Percentiles rank a stretch among this genome's conserved stretches.
These are phyloP conservation scores for Xerocomus brunneocitrinus DNA, from an alignment of 768 basidiomycete genomes.

Conservation along the genomic window DNA sequence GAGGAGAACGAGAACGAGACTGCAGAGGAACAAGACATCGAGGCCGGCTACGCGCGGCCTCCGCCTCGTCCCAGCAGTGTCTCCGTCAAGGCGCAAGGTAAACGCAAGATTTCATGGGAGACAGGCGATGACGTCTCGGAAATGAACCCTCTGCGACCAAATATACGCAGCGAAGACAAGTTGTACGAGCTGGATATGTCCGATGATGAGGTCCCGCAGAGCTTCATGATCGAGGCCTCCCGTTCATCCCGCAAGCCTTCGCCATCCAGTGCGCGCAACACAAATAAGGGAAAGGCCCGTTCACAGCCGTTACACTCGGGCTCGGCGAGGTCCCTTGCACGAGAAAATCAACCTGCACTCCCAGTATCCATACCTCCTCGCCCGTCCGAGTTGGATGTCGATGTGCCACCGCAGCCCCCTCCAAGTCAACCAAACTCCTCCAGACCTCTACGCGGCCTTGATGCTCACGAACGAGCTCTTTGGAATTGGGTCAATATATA, in stretches of 20 bases:
- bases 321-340: conserved; percentile 35
- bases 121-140: conserved; percentile 47
- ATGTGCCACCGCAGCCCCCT: conserved; percentile 25
- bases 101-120: conserved; percentile 59
- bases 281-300: conserved; percentile 37
- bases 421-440: conserved; percentile 23
- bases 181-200: conserved; percentile 57
- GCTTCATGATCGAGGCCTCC: conserved; percentile 78
- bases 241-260: conserved; percentile 35
- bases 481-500: conserved; percentile 99
- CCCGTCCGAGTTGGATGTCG: conserved; percentile 57
- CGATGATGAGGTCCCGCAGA: conserved; percentile 82
- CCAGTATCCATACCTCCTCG: conserved; percentile 53
- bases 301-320: conserved; percentile 52
- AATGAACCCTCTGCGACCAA: conserved; percentile 59
- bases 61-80: conserved; percentile 27
- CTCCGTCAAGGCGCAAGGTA: conserved; percentile 38
- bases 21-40: conserved; percentile 50
- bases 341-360: conserved; percentile 35
- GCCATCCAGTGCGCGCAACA: conserved; percentile 24
- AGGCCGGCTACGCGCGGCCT: conserved; percentile 48
- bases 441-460: conserved; percentile 63
- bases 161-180: conserved; percentile 65
- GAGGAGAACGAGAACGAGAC: conserved; percentile 49
- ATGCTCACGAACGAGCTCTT: conserved; percentile 84